phyloP scores from a whole-genome alignment of 2,329 filamentous ascomycete species.

The Aspergillus ochraceoroseus region DNA sequence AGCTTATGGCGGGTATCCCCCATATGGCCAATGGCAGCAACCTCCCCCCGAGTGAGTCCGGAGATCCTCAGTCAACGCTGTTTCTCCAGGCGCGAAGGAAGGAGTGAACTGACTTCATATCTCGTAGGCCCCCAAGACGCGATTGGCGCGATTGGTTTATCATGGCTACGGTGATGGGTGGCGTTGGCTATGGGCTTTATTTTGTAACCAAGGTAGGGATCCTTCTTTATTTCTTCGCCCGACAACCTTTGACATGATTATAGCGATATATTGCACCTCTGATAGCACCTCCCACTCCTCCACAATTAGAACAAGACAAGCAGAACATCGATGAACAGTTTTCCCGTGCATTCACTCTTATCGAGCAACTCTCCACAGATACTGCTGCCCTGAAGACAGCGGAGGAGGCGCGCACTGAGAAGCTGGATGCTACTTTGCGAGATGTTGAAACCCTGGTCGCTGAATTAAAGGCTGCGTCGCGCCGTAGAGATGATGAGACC shows the following conservation, averaged over 20 bases:
- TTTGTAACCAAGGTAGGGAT: conserved; percentile 70
- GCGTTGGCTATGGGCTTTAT: conserved; percentile 84
- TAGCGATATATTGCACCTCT: conserved; percentile 87
- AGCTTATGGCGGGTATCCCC: conserved; percentile 45
- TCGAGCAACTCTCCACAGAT: conserved; percentile 88
- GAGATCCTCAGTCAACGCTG: not conserved
- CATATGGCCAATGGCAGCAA: conserved; percentile 53
- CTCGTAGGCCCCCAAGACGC: conserved; percentile 58
- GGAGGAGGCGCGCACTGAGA: conserved; percentile 76
- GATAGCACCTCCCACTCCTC: conserved; percentile 86
- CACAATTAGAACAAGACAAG: conserved; percentile 92
- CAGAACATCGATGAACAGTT: conserved; percentile 88
- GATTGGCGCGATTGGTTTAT: conserved; percentile 99
- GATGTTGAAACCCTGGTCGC: conserved; percentile 80
- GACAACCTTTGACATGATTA: conserved; percentile 14
- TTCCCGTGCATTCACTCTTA: conserved; percentile 79
- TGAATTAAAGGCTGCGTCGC: conserved; percentile 75
- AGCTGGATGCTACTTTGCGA: conserved; percentile 71
- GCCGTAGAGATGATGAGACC: conserved; percentile 79
- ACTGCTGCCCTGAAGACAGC: conserved; percentile 82
- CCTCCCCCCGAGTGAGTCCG: conserved; percentile 50
- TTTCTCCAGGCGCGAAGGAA: not conserved
- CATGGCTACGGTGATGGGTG: conserved; percentile 92
- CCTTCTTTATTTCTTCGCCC: not conserved
- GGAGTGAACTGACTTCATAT: conserved; percentile 4